Evolutionary conservation across 768 basidiomycete genomes (phyloP).

Genomic region (Cyclocybe cylindracea): DNA sequence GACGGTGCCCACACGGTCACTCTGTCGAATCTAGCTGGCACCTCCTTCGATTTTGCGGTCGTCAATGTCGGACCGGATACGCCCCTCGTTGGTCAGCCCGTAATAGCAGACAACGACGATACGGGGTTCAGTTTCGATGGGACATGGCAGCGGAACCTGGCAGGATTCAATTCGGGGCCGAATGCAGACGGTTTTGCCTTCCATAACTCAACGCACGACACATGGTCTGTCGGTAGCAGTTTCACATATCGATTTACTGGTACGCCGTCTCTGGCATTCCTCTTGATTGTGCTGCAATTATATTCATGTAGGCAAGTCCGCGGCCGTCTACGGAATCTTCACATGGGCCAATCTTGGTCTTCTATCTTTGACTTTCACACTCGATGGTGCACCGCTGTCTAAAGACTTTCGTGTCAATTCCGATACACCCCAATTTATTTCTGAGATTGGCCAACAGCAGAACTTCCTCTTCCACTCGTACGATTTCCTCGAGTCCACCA

Average conservation of each 20-base stretch:
- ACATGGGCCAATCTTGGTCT: slow-evolving; percentile 22
- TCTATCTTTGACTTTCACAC: slow-evolving; percentile 21
- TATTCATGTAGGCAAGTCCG: slow-evolving; percentile 16
- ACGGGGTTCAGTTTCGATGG: slow-evolving; percentile 12
- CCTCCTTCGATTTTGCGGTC: slow-evolving; percentile 24
- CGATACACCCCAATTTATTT: slow-evolving; percentile 16
- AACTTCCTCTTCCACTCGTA: slow-evolving; percentile 23
- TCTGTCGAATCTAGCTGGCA: slow-evolving; percentile 20
- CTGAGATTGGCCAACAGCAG: slow-evolving; percentile 21
- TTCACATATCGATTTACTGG: slow-evolving; percentile 30
- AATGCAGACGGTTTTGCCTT: slow-evolving; percentile 21
- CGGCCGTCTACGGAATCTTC: slow-evolving; percentile 25
- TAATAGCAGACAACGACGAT: slow-evolving; percentile 26
- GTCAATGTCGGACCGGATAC: slow-evolving; percentile 22
- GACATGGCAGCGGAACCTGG: slow-evolving; percentile 14
- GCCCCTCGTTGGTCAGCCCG: slow-evolving; percentile 13
- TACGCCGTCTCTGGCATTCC: slow-evolving; percentile 7
- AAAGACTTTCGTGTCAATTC: slow-evolving; percentile 20
- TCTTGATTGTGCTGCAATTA: neutral
- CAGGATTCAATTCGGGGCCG: slow-evolving; percentile 14
- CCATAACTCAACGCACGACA: slow-evolving; percentile 26
- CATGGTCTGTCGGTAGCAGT: slow-evolving; percentile 15
- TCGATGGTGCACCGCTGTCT: slow-evolving; percentile 20
- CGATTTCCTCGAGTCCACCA: slow-evolving; percentile 17
- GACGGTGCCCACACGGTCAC: slow-evolving; percentile 24